phyloP scores from a whole-genome alignment of 192 early-diverging fungal genomes.

The Rhizoclosmatium sp. region DNA sequence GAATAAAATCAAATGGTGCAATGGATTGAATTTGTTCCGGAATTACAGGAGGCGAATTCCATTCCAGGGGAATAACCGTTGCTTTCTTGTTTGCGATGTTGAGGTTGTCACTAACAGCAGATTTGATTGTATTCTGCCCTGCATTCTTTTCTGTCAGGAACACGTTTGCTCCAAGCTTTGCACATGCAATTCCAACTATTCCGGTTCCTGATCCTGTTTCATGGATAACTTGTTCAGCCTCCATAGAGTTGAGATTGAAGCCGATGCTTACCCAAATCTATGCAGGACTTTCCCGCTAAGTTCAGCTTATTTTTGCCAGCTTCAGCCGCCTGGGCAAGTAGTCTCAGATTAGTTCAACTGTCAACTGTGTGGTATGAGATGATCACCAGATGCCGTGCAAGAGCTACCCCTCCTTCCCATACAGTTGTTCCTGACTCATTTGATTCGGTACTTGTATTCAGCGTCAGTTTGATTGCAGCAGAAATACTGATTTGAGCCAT shows the following conservation, averaged over 20 bases:
- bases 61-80: conserved; percentile 15
- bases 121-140: conserved; percentile 3
- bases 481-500: conserved; percentile 7
- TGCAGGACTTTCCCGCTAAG: conserved; percentile 16
- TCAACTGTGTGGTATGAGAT: background rate
- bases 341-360: too few relatives aligned
- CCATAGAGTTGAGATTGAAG: too few relatives aligned
- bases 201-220: conserved; percentile 30
- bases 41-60: conserved; percentile 13
- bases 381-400: conserved; percentile 14
- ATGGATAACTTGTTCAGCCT: too few relatives aligned
- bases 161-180: conserved; percentile 25
- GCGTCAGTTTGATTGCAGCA: conserved; percentile 9
- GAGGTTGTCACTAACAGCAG: background rate
- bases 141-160: conserved; percentile 27
- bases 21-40: background rate
- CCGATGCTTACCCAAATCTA: conserved; percentile 5
- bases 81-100: background rate
- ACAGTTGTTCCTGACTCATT: conserved; percentile 34
- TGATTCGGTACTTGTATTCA: conserved; percentile 24
- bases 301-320: conserved; percentile 4
- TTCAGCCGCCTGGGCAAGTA: conserved; percentile 4
- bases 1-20: conserved; percentile 30
- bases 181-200: conserved; percentile 34
- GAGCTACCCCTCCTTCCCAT: conserved; percentile 26